Conservation (phyloP, 768 basidiomycete species). For the Suillus subluteus region DNA sequence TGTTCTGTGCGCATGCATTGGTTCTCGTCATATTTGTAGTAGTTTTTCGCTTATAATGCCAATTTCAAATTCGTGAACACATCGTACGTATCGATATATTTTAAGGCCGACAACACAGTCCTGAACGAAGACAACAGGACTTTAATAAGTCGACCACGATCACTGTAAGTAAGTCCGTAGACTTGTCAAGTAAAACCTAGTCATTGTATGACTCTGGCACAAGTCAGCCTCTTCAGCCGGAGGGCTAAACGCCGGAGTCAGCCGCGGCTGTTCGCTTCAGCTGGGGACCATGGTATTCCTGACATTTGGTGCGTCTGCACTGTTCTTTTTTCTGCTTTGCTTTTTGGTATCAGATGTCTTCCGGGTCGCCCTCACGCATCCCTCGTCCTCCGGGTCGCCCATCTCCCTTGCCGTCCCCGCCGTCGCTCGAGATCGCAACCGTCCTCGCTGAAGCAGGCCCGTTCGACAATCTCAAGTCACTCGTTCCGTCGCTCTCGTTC, state of each 20-base stretch:
- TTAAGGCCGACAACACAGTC: background rate
- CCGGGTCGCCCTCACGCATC: slow-evolving; percentile 10
- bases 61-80: slow-evolving; percentile 8
- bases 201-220: background rate
- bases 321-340: background rate
- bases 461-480: slow-evolving; percentile 1
- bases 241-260: background rate
- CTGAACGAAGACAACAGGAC: background rate
- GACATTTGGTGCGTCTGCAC: background rate
- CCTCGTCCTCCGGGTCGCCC: slow-evolving; percentile 22
- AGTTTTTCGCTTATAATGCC: background rate
- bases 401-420: slow-evolving; percentile 4
- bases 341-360: background rate
- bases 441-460: slow-evolving; percentile 16
- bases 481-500: background rate
- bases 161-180: background rate
- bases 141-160: background rate
- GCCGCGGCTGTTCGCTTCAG: background rate
- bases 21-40: background rate
- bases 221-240: slow-evolving; percentile 1
- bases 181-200: background rate
- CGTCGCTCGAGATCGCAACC: slow-evolving; percentile 32
- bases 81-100: background rate
- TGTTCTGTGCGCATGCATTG: background rate
- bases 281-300: background rate